Base-by-base conservation (phyloP, 73 alveolate species). In the Paramecium caudatum region DNA sequence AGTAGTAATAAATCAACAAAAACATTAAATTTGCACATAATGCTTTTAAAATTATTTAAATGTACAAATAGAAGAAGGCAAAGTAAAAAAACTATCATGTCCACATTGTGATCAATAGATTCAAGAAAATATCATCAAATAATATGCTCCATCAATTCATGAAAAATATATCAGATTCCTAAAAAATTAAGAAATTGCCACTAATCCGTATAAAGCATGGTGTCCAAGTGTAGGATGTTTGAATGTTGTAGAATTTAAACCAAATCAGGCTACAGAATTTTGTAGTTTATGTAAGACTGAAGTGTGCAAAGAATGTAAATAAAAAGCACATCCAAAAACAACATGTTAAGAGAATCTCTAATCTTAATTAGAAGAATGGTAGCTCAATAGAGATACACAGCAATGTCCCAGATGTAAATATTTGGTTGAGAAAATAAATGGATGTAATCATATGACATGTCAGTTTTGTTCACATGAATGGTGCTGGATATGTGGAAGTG, bases 381-480 rank as follows among this genome's bases (percentile, higher is more conserved):
- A 65, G 34, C 50, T 25, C 12, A 65, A 65, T 65, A 65, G 83
- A 33, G 83, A 65, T 16, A 65, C 83, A 3, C 6, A 65, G 39
- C 34, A 74, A 41, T 74, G 88, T 74, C 88, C 88, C 13, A 37
- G 39, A 23, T 74, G 88, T 17, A 74, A 39, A 39, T 15, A 21
- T 13, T 17, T 45, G 8, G 68, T 74, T 17, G 62, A 74, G 47
- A 74, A 74, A 25, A 16, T 21, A 39, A 74, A 39, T 74, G 88
- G 88, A 2, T 74, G 88, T 74, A 74, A 74, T 74, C 88, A 74
- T 21, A 74, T 74, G 88, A 74, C 88, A 15, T 74, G 88, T 45
- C 43, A 74, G 5, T 41, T 27, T 15, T 74, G 88, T 37, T 27
- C 19, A 74, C 88, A 74, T 74, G 62, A 74, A 41, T 74, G 62